Evolutionary conservation across 331 rosid genomes (phyloP), one percentile per base, ranked within the genome.

Genomic region (Malus hybrid): DNA sequence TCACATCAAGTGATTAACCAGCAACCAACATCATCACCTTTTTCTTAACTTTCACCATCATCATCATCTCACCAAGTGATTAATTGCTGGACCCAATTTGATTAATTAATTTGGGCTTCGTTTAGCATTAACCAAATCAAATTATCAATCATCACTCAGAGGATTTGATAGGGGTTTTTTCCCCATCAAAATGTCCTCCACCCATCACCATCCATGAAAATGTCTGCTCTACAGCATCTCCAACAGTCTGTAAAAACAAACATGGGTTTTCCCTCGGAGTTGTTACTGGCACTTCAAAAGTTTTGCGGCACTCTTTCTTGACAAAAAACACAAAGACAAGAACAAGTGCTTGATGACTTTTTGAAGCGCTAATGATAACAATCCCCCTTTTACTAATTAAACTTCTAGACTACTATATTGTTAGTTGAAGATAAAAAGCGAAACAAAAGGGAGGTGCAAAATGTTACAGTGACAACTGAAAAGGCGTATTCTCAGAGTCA

Each of bases 1-100:
- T 52, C n/a, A 16, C 52, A 11, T 76, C 71, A 20, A 19, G 16
- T 84, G 77, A 84, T 78, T 74, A 69, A 80, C 88, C 78, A 82
- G 44, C 44, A 36, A 36, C 44, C 44, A 36, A 36, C 44, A 36
- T 36, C 44, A 81, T 87, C 48, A 86, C 73, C 82, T 33, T 68
- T 75, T 78, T 82, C 60, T 71, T 78, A 50, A 78, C 80, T 80
- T 68, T 81, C 82, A 61, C 78, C 80, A 29, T 31, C 31, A 59
- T 60, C 69, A 81, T 71, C 83, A 74, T 32, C 63, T 10, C 19
- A 50, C 76, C 84, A 64, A 81, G 78, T 71, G 22, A 79, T 72
- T 48, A 50, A 29, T 70, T 75, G 39, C 79, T 46, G 9, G 61
- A 34, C 44, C n/a, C 76, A 70, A 44, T 54, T n/a, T 31, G 33